A percentile compares a stretch with the other conserved stretches of the same genome.
Conservation (phyloP, 2,329 filamentous ascomycete genomes). For the Stachybotrys chlorohalonatus region DNA sequence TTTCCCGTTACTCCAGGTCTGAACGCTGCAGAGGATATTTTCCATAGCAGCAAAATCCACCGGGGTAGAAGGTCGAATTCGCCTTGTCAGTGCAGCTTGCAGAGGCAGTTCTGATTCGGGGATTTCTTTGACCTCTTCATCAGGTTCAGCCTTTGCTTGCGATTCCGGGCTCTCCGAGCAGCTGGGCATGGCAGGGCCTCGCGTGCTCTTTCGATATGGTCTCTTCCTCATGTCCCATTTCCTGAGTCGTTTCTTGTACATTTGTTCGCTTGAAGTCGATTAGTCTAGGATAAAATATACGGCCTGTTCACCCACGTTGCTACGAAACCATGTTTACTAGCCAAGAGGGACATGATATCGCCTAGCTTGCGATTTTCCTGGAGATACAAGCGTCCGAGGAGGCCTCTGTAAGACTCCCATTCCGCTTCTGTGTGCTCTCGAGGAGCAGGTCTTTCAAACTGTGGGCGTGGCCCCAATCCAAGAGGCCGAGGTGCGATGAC, state of each 20-base stretch:
- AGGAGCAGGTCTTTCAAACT: constrained; percentile 14
- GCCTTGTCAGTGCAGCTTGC: too few relatives aligned
- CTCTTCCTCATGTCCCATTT: constrained; percentile 29
- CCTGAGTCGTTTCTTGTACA: constrained; percentile 29
- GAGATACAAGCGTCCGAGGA: constrained; percentile 24
- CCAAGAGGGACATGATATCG: constrained; percentile 25
- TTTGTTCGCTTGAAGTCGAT: constrained; percentile 20
- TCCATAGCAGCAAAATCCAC: constrained; percentile 20
- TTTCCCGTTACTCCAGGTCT: constrained; percentile 24
- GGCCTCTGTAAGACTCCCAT: constrained; percentile 21
- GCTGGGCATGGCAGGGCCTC: neutral
- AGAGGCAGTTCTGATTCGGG: too few relatives aligned
- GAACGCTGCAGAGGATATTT: constrained; percentile 21
- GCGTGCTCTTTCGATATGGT: constrained; percentile 19
- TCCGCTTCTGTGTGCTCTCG: constrained; percentile 26
- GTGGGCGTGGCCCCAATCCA: constrained; percentile 12
- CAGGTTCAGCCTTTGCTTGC: constrained; percentile 4
- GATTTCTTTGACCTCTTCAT: neutral
- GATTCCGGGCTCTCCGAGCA: neutral
- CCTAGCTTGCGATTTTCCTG: constrained; percentile 24
- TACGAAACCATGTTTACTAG: constrained; percentile 23
- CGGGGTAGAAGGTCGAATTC: constrained; percentile 8
- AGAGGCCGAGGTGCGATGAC: constrained; percentile 22
- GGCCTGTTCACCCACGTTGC: constrained; percentile 22
- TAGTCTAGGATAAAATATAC: neutral